Base-by-base conservation (phyloP, 2,329 filamentous ascomycete species). In the Arthrocladium fulminans region DNA sequence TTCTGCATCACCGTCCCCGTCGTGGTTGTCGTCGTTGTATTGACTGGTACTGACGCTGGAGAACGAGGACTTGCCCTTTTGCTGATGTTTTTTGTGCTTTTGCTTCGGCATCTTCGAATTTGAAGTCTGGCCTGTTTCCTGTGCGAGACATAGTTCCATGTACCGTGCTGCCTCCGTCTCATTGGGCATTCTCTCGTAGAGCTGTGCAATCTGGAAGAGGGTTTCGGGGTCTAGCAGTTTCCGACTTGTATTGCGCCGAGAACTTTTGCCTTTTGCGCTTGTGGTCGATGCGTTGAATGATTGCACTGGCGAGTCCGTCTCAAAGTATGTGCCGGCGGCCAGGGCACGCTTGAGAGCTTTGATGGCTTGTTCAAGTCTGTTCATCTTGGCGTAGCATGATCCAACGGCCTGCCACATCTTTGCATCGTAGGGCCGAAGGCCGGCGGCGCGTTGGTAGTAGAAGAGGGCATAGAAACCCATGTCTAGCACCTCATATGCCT, bases 371-470 rank as follows among this genome's bases (percentile, higher is more conserved):
- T 82, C 77, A 44, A 87, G 74, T 47, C 89, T 81, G 45, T 83
- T 84, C 76, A 96, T 94, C 63, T 89, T 90, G 53, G 90, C 84
- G 54, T 94, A 82, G 63, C 90, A 96, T 27, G 86, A 86, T 8
- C 87, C 92, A 3, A 98, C 88, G 0, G 92, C 92, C 72, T 92
- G 85, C 92, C 92, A 98, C 86, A 98, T 94, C 67, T 97, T 97
- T 0, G 89, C 87, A 59, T 98, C 92, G 75, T 90, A 96, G 0
- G 90, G 88, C n/a, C 89, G 81, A 1, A 98, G 73, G 0, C 88
- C 87, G 0, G 90, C 90, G 0, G 92, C 92, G 49, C 92, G 88
- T 63, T 97, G 94, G 71, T 95, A 96, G 68, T 98, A 98, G 77
- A 92, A 97, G 0, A 98, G 71, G 1, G 90, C 89, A 64, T 98